Percentiles rank a stretch among this genome's conserved stretches.
These are phyloP conservation scores for Pseudomassariella vexata DNA, from an alignment of 2,329 filamentous ascomycete species.

Conservation along the genomic window DNA sequence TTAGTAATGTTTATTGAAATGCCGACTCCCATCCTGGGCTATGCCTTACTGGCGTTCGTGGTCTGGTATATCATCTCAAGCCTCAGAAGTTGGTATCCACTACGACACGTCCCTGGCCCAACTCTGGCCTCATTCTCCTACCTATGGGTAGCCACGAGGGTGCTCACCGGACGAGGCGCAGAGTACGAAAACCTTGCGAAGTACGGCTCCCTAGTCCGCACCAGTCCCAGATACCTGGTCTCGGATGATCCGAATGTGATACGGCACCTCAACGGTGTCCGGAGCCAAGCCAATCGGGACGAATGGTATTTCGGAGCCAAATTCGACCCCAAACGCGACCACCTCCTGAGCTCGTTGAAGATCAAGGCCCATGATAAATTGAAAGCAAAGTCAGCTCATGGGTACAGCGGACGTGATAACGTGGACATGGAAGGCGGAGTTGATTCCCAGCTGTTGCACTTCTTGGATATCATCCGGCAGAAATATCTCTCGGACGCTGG, in stretches of 20 bases:
- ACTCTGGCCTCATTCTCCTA: constrained; percentile 2
- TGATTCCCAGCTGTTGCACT: constrained; percentile 34
- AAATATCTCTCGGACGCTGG: constrained; percentile 21
- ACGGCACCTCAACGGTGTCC: constrained; percentile 29
- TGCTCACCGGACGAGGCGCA: neutral
- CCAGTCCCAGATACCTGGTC: constrained; percentile 36
- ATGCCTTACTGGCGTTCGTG: too few relatives aligned
- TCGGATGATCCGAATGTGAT: constrained; percentile 33
- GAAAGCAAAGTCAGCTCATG: constrained; percentile 31
- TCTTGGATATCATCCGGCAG: constrained; percentile 33
- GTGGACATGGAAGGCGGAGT: constrained; percentile 27
- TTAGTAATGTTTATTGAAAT: too few relatives aligned
- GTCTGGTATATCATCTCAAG: constrained; percentile 6
- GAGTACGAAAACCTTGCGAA: constrained; percentile 5
- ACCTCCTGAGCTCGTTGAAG: constrained; percentile 43
- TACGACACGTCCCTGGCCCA: constrained; percentile 3
- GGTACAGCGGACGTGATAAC: constrained; percentile 17
- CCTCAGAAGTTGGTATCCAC: constrained; percentile 4
- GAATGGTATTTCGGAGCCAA: constrained; percentile 42
- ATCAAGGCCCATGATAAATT: constrained; percentile 33
- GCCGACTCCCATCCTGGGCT: too few relatives aligned
- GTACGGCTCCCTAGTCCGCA: constrained; percentile 30
- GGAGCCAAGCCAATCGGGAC: constrained; percentile 29
- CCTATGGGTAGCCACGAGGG: constrained; percentile 3
- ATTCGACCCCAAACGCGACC: constrained; percentile 48